Conservation (phyloP, 495 filamentous ascomycete genomes). For the Tuber borchii region DNA sequence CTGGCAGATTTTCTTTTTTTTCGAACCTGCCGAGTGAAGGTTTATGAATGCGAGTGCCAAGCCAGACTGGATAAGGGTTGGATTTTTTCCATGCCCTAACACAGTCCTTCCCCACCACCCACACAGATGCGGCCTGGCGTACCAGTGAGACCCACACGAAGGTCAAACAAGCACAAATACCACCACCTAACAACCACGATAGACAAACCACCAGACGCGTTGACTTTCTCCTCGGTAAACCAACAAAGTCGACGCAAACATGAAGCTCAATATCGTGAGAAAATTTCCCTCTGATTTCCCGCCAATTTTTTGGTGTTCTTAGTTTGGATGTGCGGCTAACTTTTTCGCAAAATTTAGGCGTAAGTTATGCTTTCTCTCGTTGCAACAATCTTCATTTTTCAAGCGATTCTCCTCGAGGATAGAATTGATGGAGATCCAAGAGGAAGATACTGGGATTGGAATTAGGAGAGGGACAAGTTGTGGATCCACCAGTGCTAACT, state of each 20-base stretch:
- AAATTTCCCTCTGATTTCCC: conserved; percentile 5
- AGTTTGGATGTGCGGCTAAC: conserved; percentile 17
- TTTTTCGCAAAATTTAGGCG: conserved; percentile 31
- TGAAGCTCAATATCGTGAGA: conserved; percentile 42
- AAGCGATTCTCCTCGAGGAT: neutral
- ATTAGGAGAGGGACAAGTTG: neutral
- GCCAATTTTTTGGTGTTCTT: neutral
- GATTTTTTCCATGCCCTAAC: conserved; percentile 14
- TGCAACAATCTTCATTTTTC: neutral
- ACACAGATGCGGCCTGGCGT: conserved; percentile 14
- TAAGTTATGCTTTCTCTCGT: conserved; percentile 34
- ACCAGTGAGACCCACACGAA: conserved; percentile 21
- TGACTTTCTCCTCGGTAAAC: conserved; percentile 33
- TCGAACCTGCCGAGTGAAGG: neutral
- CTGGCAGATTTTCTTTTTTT: neutral
- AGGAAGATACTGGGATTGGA: conserved; percentile 4
- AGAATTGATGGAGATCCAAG: conserved; percentile 12
- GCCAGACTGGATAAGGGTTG: conserved; percentile 9
- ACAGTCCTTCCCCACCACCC: conserved; percentile 27
- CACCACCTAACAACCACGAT: conserved; percentile 26
- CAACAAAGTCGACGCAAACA: conserved; percentile 39
- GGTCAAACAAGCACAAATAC: conserved; percentile 23
- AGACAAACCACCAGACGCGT: conserved; percentile 25
- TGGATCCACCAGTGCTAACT: conserved; percentile 20
- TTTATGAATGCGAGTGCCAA: neutral